Evolutionary conservation across 2,329 filamentous ascomycete species (phyloP).

Genomic region (Paraphoma chrysanthemicola): DNA sequence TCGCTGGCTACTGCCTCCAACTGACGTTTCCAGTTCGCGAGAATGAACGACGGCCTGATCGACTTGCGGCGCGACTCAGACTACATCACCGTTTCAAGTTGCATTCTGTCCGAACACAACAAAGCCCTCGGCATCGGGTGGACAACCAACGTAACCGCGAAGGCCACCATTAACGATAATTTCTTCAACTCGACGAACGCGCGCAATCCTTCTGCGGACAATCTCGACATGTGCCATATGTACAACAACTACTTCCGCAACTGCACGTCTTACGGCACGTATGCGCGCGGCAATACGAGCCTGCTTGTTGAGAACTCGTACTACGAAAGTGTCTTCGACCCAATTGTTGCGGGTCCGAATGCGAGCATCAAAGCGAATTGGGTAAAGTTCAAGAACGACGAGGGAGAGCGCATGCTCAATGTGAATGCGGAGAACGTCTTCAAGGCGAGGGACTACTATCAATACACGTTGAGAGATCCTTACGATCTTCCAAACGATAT

Average conservation of each 20-base stretch:
- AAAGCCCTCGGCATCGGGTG: conserved; percentile 15
- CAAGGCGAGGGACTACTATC: conserved; percentile 10
- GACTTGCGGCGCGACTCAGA: conserved; percentile 11
- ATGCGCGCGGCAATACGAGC: conserved; percentile 10
- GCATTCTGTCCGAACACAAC: conserved; percentile 13
- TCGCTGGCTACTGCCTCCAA: neutral
- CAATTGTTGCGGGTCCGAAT: conserved; percentile 12
- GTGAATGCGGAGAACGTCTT: conserved; percentile 7
- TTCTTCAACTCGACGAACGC: conserved; percentile 15
- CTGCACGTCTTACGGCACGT: conserved; percentile 10
- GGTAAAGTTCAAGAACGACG: conserved; percentile 9
- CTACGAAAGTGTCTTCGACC: conserved; percentile 11
- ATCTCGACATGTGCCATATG: conserved; percentile 10
- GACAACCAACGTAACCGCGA: conserved; percentile 9
- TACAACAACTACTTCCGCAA: conserved; percentile 19
- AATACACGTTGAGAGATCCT: conserved; percentile 8
- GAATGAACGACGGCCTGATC: conserved; percentile 15
- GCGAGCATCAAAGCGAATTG: conserved; percentile 10
- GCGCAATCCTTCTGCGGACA: conserved; percentile 16
- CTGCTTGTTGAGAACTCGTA: conserved; percentile 12
- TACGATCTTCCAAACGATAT: conserved; percentile 17
- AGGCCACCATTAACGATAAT: conserved; percentile 13
- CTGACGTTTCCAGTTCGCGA: conserved; percentile 3
- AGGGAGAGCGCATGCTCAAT: neutral
- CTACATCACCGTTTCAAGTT: conserved; percentile 10